Base-by-base conservation (phyloP, 2,329 filamentous ascomycete species). In the Fusarium pseudograminearum region DNA sequence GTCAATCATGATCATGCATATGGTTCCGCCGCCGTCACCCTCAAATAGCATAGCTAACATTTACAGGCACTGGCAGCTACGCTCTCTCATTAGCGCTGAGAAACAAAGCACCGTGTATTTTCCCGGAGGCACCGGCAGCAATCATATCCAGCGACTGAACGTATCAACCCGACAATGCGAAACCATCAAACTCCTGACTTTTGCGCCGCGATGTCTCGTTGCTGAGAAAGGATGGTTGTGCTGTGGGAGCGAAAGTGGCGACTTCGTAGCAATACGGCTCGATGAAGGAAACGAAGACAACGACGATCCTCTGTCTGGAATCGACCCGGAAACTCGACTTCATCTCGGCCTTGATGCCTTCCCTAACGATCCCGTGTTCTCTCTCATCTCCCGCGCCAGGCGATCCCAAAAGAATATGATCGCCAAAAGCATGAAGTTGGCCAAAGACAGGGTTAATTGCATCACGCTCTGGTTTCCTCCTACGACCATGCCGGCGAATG, bases 211-310 rank as follows among this genome's bases (percentile, higher is more conserved):
- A 81, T 98, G 95, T 79, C 87, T 98, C 9, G 91, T 93, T n/a
- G 92, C 93, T 10, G 91, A 90, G 55, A 88, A 92, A 74, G 94
- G 94, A 54, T 98, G 93, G 91, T 86, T 98, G 38, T 97, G 93
- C 74, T 93, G 94, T 47, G 96, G 95, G 47, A 95, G 95, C 62
- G 91, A 97, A 74, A 89, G 89, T 70, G 96, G 96, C 60, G 91
- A 97, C 76, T 97, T 97, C 76, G 90, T 92, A 31, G 90, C 93
- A 57, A 91, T 97, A 74, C 89, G 87, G 71, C 83, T 94, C 16
- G 78, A 81, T 55, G 83, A 83, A 33, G 73, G 73, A 50, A 77
- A 72, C 54, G 76, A 80, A 57, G 57, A 72, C 58, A 68, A 71
- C 47, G 67, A 72, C 18, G 75, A 76, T 28, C 70, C 74, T 9